Evolutionary conservation across 805 yeast species (phyloP), one percentile per base, ranked within the genome.

Genomic region (Metschnikowia lachancei): DNA sequence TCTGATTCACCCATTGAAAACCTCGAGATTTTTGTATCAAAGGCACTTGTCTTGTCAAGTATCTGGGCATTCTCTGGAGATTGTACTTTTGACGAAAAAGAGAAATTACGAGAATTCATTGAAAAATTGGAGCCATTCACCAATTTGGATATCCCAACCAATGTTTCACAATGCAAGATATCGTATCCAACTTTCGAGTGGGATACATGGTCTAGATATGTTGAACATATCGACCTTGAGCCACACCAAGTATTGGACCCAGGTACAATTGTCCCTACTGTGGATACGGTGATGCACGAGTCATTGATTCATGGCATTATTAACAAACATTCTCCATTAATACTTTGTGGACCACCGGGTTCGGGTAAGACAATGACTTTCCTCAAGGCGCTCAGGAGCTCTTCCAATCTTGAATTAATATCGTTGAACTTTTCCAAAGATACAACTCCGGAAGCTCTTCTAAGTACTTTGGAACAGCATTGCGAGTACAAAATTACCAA

Each of bases 301-400:
- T 60, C 67, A 1, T 57, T 87, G 10, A 71, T 92, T 1, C 76
- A 74, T 45, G 69, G 82, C 0, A 62, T 86, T 2, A 57, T 91
- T 31, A 69, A 71, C 29, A 78, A 78, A 37, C 83, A 77, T 44
- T 67, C 67, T 33, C 80, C 95, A 0, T 61, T 88, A 14, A 70
- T 92, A 22, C 70, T 92, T 18, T 89, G 96, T 65, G 98, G 98
- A 2, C 98, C 98, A 0, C 97, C 98, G 0, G 98, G 98, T 3
- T 85, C 97, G 0, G 98, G 98, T 47, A 92, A 92, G 61, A 91
- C 98, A 0, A 91, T 92, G 98, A 82, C 91, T 0, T 65, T 92
- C 16, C 74, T 87, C 53, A 80, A 83, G 39, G 82, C 89, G 0
- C 60, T 92, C 34, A 68, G 87, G 37, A 71, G 70, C 43, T 74